Percentiles rank a stretch among this genome's conserved stretches.
phyloP scores from a whole-genome alignment of 495 filamentous ascomycete species.

The Penicillium coprophilum region DNA sequence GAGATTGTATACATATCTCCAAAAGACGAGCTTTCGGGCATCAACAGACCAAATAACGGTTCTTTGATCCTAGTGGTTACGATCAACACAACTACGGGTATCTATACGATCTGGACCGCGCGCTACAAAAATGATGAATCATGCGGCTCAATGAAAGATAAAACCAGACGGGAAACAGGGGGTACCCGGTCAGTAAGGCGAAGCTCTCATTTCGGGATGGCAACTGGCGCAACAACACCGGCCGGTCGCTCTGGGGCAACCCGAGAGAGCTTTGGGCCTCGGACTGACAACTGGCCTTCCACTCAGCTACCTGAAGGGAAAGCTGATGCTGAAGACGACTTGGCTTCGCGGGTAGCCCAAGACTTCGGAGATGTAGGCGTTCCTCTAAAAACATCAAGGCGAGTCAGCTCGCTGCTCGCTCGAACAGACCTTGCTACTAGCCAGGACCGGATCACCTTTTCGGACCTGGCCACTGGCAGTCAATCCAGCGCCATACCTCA shows the following conservation, averaged over 20 bases:
- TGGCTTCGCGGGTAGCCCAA: conserved; percentile 73
- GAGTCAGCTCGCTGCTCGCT: conserved; percentile 92
- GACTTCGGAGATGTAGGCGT: conserved; percentile 68
- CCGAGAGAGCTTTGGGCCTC: conserved; percentile 59
- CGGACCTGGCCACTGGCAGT: conserved; percentile 60
- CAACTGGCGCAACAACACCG: conserved; percentile 80
- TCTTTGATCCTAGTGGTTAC: conserved; percentile 80
- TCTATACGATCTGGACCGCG: conserved; percentile 78
- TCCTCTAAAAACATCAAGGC: conserved; percentile 71
- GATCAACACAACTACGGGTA: conserved; percentile 65
- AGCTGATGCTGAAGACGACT: conserved; percentile 53
- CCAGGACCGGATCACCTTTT: conserved; percentile 72
- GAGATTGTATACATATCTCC: conserved; percentile 77
- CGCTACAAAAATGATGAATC: conserved; percentile 60
- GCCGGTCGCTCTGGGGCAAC: conserved; percentile 47
- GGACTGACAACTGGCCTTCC: conserved; percentile 32
- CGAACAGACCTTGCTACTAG: conserved; percentile 79
- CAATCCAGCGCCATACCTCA: conserved; percentile 46
- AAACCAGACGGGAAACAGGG: conserved; percentile 48
- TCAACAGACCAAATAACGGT: conserved; percentile 13
- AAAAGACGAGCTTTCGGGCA: conserved; percentile 48
- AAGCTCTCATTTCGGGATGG: conserved; percentile 81
- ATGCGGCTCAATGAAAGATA: conserved; percentile 51
- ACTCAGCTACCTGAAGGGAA: conserved; percentile 21
- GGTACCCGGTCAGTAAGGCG: conserved; percentile 66